phyloP scores from a whole-genome alignment of 371 early-diverging fungal species.

The Actinomortierella ambigua region DNA sequence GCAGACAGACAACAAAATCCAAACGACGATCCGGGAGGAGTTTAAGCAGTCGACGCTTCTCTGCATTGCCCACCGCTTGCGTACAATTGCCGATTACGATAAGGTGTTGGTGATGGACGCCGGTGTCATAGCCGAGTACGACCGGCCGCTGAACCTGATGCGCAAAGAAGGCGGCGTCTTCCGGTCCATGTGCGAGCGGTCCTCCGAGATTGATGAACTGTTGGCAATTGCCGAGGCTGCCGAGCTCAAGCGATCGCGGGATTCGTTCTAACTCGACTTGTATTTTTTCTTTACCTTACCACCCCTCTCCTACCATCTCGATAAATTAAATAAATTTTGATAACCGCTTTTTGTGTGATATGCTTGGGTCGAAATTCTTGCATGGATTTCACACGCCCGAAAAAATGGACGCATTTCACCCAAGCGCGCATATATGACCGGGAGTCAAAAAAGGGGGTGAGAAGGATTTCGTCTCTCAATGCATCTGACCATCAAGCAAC shows the following conservation, averaged over 20 bases:
- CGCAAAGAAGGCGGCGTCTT: slow-evolving; percentile 52
- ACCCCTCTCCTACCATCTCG: too few relatives aligned
- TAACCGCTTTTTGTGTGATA: too few relatives aligned
- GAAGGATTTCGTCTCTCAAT: too few relatives aligned
- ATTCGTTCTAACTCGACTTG: too few relatives aligned
- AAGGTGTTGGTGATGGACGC: slow-evolving; percentile 69
- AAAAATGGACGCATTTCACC: too few relatives aligned
- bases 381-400: too few relatives aligned
- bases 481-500: too few relatives aligned
- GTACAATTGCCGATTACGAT: slow-evolving; percentile 86
- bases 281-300: too few relatives aligned
- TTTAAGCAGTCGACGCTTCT: slow-evolving; percentile 61
- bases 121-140: slow-evolving; percentile 70
- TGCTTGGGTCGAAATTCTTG: too few relatives aligned
- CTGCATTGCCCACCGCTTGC: slow-evolving; percentile 74
- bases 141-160: slow-evolving; percentile 60
- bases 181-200: slow-evolving; percentile 68
- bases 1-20: slow-evolving; percentile 66
- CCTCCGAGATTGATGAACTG: slow-evolving; percentile 68
- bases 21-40: slow-evolving; percentile 72
- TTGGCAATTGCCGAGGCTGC: slow-evolving; percentile 52
- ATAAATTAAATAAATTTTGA: too few relatives aligned
- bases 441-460: too few relatives aligned
- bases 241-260: background rate
- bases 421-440: too few relatives aligned